Evolutionary conservation across 768 basidiomycete genomes (phyloP), one percentile per base, ranked within the genome.

Genomic region (Roridomyces roridus): DNA sequence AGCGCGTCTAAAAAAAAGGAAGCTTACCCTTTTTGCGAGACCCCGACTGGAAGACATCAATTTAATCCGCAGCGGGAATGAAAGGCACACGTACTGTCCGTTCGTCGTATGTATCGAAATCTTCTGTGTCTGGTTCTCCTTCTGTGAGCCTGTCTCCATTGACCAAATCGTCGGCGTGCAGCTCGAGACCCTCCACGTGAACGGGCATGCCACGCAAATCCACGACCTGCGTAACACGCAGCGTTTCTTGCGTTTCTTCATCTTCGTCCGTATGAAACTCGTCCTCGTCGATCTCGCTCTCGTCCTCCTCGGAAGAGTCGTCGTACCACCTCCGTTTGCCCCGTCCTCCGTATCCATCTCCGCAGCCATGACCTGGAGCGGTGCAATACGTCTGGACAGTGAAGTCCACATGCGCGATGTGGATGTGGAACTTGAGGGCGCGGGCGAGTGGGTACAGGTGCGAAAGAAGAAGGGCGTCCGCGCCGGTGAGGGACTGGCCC

Each of bases 371-470:
- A 23, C 46, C 55, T 14, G 35, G 29, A 6, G 60, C 60, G 15
- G 42, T 20, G 17, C 43, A 34, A 6, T 14, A 24, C 5, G 28
- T 34, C 5, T 14, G 5, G 36, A 54, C 48, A 7, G 60, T 57
- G 17, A 46, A 1, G 1, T 15, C 6, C n/a, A 62, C 15, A 23
- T 54, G 55, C 2, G 59, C 62, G n/a, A 65, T 31, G 31, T 61
- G 52, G 28, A 61, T 40, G 21, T 56, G 45, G 29, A 65, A 65
- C 9, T 44, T 48, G 29, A 60, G 56, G 23, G 56, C 52, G n/a
- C 54, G 55, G 2, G 56, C 62, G 28, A 65, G 48, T 8, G 65
- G 59, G 12, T 42, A 34, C 6, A 65, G 47, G 23, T 63, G 62
- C 15, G 61, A 57, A 4, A 65, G 20, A 26, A 63, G 49, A 14